Base-by-base conservation (phyloP, 768 basidiomycete species). In the Coprinopsis strossmayeri region DNA sequence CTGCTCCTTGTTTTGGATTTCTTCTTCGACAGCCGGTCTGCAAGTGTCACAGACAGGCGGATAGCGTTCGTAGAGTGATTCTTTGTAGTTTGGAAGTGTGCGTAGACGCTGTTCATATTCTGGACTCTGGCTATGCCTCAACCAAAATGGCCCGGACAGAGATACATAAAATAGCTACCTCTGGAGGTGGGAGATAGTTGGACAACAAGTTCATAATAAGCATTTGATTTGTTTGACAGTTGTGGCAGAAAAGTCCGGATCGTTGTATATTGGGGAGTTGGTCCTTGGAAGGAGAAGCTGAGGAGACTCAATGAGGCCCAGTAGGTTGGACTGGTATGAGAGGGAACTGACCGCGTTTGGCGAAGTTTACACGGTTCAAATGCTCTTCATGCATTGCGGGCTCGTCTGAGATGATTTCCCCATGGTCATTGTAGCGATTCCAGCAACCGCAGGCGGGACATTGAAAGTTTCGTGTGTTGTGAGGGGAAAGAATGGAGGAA, bases 211-310 rank as follows among this genome's bases (percentile, higher is more conserved):
- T 90, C 52, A 88, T 70, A 46, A 91, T 70, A 32, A 97, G 76
- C 70, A 82, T 84, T 59, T 96, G 93, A 64, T 97, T 97, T n/a
- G 90, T 88, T 57, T 86, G 83, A 63, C 94, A 96, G 5, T 79
- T 80, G 56, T 86, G 82, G 65, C 93, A 97, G 68, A 95, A 94
- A 5, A 79, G 76, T 1, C 77, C 71, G 23, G 70, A 72, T 35
- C 76, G 69, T 47, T 84, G 85, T 48, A 71, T 61, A 18, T 79
- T 76, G 1, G 82, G 87, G 21, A 91, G 65, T 20, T 79, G 76
- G 60, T 87, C 79, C 58, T 78, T 86, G 57, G 78, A 79, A 2
- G 78, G 81, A 17, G 83, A 84, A 4, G 78, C 87, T 90, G 52
- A 15, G 42, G 27, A 26, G 12, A 42, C 34, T 15, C 38, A 41